These are phyloP conservation scores for Botryotinia globosa DNA, from an alignment of 2,329 filamentous ascomycete genomes.

Conservation along the genomic window DNA sequence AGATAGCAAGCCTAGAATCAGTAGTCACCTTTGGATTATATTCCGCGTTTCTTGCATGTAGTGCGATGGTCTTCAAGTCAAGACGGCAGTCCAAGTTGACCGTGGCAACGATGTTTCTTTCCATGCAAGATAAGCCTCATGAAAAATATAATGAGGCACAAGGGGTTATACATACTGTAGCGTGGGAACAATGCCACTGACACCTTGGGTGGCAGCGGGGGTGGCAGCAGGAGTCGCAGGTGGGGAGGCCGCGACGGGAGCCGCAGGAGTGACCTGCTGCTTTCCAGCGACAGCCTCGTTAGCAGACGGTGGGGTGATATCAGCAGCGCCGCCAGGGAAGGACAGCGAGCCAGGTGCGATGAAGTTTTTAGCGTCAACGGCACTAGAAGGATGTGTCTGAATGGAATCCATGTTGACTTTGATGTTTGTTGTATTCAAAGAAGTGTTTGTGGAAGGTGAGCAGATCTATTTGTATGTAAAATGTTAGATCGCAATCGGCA, in stretches of 20 bases:
- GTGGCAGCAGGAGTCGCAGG: slow-evolving; percentile 90
- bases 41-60: slow-evolving; percentile 97
- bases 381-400: slow-evolving; percentile 87
- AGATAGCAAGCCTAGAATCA: slow-evolving; percentile 46
- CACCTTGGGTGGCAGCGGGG: slow-evolving; percentile 73
- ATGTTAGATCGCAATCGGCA: slow-evolving; percentile 33
- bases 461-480: slow-evolving; percentile 31
- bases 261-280: slow-evolving; percentile 57
- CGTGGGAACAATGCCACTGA: slow-evolving; percentile 87
- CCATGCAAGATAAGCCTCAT: slow-evolving; percentile 52
- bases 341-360: slow-evolving; percentile 89
- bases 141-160: slow-evolving; percentile 36
- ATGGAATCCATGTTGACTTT: slow-evolving; percentile 70
- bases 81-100: slow-evolving; percentile 97
- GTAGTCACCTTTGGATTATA: slow-evolving; percentile 91
- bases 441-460: slow-evolving; percentile 23
- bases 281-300: slow-evolving; percentile 57
- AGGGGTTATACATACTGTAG: slow-evolving; percentile 83
- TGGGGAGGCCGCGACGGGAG: slow-evolving; percentile 71
- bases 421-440: slow-evolving; percentile 29
- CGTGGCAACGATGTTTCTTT: slow-evolving; percentile 97
- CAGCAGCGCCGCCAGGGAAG: slow-evolving; percentile 79
- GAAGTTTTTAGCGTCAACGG: slow-evolving; percentile 92
- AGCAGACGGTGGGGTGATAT: slow-evolving; percentile 76
- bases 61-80: slow-evolving; percentile 97